Evolutionary conservation across 352 stramenopile genomes (phyloP).

Genomic region (Pythium apleroticum): DNA sequence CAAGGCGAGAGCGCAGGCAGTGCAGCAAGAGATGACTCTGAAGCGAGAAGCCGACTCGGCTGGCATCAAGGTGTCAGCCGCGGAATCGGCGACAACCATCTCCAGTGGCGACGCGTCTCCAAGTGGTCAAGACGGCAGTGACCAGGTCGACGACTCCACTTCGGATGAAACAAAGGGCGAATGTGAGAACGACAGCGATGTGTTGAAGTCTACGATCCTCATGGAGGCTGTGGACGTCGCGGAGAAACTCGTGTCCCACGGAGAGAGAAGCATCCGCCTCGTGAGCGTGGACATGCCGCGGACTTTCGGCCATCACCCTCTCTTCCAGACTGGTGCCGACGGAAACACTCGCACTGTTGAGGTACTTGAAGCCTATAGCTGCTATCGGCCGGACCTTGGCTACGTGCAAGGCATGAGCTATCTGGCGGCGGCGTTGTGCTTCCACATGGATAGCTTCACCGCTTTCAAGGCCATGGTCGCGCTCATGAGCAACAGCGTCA

Average conservation of each 20-base stretch:
- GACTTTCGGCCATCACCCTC: constrained; percentile 78
- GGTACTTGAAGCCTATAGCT: constrained; percentile 85
- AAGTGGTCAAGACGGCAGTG: not conserved
- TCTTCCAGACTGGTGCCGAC: constrained; percentile 74
- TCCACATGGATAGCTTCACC: constrained; percentile 88
- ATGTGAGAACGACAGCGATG: constrained; percentile 7
- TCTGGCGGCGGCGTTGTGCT: constrained; percentile 76
- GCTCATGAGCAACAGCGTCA: constrained; percentile 77
- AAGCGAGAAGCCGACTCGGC: constrained; percentile 53
- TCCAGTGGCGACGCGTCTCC: constrained; percentile 24
- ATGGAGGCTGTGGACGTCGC: constrained; percentile 72
- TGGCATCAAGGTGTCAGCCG: constrained; percentile 12
- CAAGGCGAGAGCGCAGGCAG: constrained; percentile 66
- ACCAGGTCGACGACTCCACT: constrained; percentile 7
- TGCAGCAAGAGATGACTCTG: constrained; percentile 72
- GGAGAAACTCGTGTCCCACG: constrained; percentile 77
- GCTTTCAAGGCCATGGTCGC: constrained; percentile 83
- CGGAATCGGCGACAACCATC: constrained; percentile 14
- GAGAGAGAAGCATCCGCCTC: constrained; percentile 81
- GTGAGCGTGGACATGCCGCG: constrained; percentile 84
- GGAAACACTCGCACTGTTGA: constrained; percentile 73
- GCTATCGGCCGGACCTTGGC: constrained; percentile 80
- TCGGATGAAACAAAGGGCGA: not conserved
- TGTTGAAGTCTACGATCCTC: constrained; percentile 39
- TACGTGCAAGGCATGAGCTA: constrained; percentile 91